phyloP scores from a whole-genome alignment of 495 filamentous ascomycete genomes.

The Tuber umbilicatum region DNA sequence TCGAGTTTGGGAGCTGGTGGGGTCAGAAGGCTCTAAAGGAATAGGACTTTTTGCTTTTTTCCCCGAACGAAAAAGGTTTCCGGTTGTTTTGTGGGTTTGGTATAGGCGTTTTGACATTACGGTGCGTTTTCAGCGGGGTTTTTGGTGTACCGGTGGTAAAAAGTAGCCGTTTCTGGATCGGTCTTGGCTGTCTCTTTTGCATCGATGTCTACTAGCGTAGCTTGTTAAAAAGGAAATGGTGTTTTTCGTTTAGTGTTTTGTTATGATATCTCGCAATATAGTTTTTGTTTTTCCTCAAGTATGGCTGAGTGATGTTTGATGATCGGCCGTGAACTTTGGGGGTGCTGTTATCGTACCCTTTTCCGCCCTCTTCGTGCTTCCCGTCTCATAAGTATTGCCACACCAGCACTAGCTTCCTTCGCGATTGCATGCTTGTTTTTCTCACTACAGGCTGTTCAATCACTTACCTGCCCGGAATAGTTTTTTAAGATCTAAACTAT shows the following conservation, averaged over 20 bases:
- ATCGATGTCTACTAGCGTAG: neutral
- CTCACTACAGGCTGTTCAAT: no score
- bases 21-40: slow-evolving; percentile 53
- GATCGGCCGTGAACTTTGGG: neutral
- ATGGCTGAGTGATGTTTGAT: neutral
- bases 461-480: no score
- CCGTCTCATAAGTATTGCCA: no score
- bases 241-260: neutral
- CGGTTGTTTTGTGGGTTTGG: neutral
- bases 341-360: neutral
- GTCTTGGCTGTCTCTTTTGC: neutral
- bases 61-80: neutral
- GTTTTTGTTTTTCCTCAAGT: neutral
- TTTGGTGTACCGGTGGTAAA: slow-evolving; percentile 1
- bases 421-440: no score
- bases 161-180: neutral
- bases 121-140: neutral
- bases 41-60: neutral
- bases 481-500: no score
- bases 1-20: slow-evolving; percentile 95
- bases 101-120: neutral
- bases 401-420: no score
- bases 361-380: no score
- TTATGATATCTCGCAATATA: neutral
- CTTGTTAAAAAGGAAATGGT: neutral